These are phyloP conservation scores for Stromatinia cepivora DNA, from an alignment of 2,329 filamentous ascomycete genomes.

Conservation along the genomic window DNA sequence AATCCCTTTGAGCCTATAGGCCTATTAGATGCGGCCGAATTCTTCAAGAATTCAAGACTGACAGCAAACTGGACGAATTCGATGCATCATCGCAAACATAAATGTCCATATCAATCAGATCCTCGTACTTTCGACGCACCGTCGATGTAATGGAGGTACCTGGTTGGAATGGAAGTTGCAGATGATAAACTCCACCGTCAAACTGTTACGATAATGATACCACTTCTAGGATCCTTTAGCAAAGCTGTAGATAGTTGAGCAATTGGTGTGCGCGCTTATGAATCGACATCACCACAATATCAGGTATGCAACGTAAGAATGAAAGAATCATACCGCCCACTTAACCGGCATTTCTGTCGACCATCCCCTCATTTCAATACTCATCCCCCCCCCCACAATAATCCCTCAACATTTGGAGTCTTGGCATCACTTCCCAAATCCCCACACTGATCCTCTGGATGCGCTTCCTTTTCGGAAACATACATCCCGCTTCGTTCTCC, in stretches of 20 bases:
- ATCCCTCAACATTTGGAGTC: conserved; percentile 9
- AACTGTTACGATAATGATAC: not conserved
- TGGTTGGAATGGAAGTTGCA: not conserved
- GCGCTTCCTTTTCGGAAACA: conserved; percentile 2
- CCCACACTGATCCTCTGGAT: not conserved
- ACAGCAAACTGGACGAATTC: not conserved
- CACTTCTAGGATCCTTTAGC: not conserved
- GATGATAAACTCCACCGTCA: not conserved
- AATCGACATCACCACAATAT: not conserved
- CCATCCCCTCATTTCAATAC: conserved; percentile 17
- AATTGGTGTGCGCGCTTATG: not conserved
- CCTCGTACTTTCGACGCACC: not conserved
- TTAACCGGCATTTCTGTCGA: not conserved
- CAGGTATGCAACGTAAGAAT: not conserved
- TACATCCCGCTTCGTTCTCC: not conserved
- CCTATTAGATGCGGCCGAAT: not conserved
- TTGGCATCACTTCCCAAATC: conserved; percentile 1
- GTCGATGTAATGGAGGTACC: not conserved
- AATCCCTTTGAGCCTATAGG: conserved; percentile 3
- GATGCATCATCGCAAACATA: conserved; percentile 1
- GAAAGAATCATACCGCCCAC: conserved; percentile 2
- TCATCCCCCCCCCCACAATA: not conserved
- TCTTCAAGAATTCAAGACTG: conserved; percentile 1
- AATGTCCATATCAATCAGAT: not conserved
- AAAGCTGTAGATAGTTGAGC: conserved; percentile 11